A percentile compares a stretch with the other conserved stretches of the same genome.
phyloP scores from a whole-genome alignment of 1,284 basidiomycete genomes.

The Trametes versicolor region DNA sequence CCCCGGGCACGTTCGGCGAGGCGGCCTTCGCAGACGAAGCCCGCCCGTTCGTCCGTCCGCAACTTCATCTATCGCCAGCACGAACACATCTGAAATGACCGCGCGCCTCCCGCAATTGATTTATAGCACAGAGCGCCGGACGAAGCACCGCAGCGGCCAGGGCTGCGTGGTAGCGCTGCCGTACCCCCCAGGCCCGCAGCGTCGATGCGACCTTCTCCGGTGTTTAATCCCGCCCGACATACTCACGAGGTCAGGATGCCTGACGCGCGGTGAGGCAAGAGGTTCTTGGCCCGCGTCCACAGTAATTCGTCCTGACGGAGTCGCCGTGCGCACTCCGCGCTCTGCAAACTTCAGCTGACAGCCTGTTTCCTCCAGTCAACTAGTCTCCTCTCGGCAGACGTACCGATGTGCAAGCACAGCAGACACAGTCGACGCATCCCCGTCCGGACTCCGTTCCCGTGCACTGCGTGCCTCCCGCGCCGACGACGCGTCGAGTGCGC shows the following conservation, averaged over 20 bases:
- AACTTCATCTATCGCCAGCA: no score
- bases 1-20: background rate
- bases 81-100: background rate
- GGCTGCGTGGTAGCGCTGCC: no score
- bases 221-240: background rate
- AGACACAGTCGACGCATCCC: no score
- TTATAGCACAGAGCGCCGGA: background rate
- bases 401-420: no score
- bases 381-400: no score
- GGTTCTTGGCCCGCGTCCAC: background rate
- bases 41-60: no score
- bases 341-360: background rate
- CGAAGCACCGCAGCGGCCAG: no score
- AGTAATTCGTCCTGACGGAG: no score
- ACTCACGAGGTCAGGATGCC: background rate
- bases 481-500: no score
- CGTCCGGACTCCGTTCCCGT: background rate
- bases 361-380: no score
- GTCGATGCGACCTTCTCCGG: background rate
- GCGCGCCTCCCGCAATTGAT: background rate
- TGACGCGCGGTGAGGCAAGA: background rate
- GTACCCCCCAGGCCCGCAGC: no score
- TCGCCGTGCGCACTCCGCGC: no score
- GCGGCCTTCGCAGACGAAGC: background rate
- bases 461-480: background rate